A percentile compares a stretch with the other conserved stretches of the same genome.
Evolutionary conservation across 2,329 filamentous ascomycete genomes (phyloP).

Genomic region (Acephala macrosclerotiorum): DNA sequence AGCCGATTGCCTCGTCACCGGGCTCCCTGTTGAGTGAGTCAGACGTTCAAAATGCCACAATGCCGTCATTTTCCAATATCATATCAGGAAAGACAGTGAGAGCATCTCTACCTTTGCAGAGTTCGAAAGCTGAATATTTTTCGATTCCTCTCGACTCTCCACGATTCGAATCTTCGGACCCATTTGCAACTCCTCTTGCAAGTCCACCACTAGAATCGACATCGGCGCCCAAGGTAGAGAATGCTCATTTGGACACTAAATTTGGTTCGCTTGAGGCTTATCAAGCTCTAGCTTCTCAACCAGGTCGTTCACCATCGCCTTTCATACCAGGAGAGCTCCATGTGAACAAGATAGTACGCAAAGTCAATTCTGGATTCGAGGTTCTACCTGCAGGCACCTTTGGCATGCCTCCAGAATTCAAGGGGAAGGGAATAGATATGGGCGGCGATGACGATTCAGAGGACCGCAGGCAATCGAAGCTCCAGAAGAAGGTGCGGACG

Average conservation of each 20-base stretch:
- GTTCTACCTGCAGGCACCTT: conserved; percentile 50
- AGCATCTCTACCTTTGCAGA: conserved; percentile 23
- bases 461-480: conserved; percentile 46
- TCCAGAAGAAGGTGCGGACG: conserved; percentile 50
- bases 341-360: conserved; percentile 46
- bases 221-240: background rate
- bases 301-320: conserved; percentile 35
- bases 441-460: conserved; percentile 29
- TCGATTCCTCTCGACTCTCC: conserved; percentile 31
- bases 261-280: background rate
- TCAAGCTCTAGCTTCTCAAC: background rate
- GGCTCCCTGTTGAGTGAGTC: conserved; percentile 16
- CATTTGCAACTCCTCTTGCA: conserved; percentile 30
- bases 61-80: conserved; percentile 8
- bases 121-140: conserved; percentile 34
- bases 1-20: conserved; percentile 12
- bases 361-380: conserved; percentile 50
- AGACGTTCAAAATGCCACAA: background rate
- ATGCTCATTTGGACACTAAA: background rate
- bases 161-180: conserved; percentile 31
- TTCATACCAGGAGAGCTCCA: conserved; percentile 48
- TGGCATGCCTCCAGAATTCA: conserved; percentile 33
- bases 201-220: conserved; percentile 20
- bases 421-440: conserved; percentile 25
- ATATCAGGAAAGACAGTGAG: conserved; percentile 17